Percentiles rank a stretch among this genome's conserved stretches.
Evolutionary conservation across 2,329 filamentous ascomycete genomes (phyloP).

Genomic region (Biscogniauxia marginata): DNA sequence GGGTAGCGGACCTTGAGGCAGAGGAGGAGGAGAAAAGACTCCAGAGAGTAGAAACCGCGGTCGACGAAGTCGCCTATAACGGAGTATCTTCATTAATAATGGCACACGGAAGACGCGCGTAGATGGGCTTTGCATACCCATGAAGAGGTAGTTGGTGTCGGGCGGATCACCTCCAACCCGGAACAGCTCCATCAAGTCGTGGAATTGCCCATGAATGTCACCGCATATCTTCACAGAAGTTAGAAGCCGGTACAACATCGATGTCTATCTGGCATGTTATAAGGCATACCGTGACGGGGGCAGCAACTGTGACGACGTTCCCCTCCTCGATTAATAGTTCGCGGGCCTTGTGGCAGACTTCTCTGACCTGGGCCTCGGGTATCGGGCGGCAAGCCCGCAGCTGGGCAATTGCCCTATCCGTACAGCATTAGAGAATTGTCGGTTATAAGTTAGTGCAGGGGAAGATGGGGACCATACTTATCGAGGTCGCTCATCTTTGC

Average conservation of each 20-base stretch:
- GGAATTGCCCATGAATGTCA: slow-evolving; percentile 95
- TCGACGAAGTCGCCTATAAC: slow-evolving; percentile 87
- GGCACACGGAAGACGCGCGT: background rate
- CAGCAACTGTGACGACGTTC: slow-evolving; percentile 93
- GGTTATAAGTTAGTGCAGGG: background rate
- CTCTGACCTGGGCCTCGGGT: slow-evolving; percentile 90
- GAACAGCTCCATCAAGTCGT: slow-evolving; percentile 96
- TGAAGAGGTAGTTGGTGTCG: slow-evolving; percentile 95
- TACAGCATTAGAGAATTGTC: slow-evolving; percentile 15
- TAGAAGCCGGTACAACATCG: slow-evolving; percentile 3
- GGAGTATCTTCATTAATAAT: slow-evolving; percentile 17
- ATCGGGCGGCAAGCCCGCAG: slow-evolving; percentile 94
- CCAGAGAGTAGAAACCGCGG: slow-evolving; percentile 95
- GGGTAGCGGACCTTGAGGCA: slow-evolving; percentile 97
- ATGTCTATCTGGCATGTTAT: background rate
- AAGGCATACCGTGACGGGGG: slow-evolving; percentile 77
- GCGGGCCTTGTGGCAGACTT: slow-evolving; percentile 94
- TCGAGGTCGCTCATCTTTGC: slow-evolving; percentile 85
- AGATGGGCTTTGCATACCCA: slow-evolving; percentile 59
- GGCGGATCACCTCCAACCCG: slow-evolving; percentile 90
- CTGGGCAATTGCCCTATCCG: slow-evolving; percentile 81
- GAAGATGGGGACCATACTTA: slow-evolving; percentile 55
- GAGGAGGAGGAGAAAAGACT: slow-evolving; percentile 92
- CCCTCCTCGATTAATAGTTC: slow-evolving; percentile 97
- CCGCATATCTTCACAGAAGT: slow-evolving; percentile 71